Evolutionary conservation across 2,329 filamentous ascomycete species (phyloP).

Genomic region (Ophioceras dolichostomum): DNA sequence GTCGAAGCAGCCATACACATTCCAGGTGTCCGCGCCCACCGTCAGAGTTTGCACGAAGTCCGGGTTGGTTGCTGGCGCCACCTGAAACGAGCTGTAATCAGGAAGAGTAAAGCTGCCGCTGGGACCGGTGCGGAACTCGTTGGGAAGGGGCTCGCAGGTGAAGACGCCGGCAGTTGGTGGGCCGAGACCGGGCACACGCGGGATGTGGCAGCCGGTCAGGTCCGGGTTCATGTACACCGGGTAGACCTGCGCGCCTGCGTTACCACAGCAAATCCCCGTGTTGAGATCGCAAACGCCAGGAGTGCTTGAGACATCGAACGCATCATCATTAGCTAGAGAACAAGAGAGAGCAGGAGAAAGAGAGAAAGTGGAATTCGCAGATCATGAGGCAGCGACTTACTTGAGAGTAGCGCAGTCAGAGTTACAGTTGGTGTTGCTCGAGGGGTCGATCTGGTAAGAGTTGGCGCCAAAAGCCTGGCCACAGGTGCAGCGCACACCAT

Average conservation of each 20-base stretch:
- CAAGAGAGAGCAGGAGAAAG: too few species aligned
- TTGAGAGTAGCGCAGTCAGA: not conserved
- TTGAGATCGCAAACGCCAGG: not conserved
- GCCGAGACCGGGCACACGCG: constrained; percentile 14
- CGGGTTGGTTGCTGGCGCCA: not conserved
- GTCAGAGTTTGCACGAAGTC: too few species aligned
- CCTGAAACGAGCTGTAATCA: too few species aligned
- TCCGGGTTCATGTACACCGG: constrained; percentile 38
- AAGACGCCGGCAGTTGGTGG: too few species aligned
- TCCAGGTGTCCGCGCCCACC: not conserved
- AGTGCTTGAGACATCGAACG: not conserved
- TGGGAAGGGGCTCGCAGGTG: too few species aligned
- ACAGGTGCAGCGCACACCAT: not conserved
- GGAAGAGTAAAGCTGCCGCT: too few species aligned
- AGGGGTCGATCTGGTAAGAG: not conserved
- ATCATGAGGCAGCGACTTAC: not conserved
- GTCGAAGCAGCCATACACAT: not conserved
- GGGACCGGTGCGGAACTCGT: too few species aligned
- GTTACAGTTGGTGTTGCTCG: not conserved
- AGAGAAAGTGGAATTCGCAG: too few species aligned
- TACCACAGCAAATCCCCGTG: constrained; percentile 12
- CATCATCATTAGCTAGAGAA: not conserved
- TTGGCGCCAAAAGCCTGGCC: not conserved
- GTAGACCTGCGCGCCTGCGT: constrained; percentile 15
- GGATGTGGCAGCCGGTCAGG: constrained; percentile 31